Percentiles rank a stretch among this genome's conserved stretches.
Evolutionary conservation across 2,329 filamentous ascomycete species (phyloP).

Genomic region (Cytospora mali): DNA sequence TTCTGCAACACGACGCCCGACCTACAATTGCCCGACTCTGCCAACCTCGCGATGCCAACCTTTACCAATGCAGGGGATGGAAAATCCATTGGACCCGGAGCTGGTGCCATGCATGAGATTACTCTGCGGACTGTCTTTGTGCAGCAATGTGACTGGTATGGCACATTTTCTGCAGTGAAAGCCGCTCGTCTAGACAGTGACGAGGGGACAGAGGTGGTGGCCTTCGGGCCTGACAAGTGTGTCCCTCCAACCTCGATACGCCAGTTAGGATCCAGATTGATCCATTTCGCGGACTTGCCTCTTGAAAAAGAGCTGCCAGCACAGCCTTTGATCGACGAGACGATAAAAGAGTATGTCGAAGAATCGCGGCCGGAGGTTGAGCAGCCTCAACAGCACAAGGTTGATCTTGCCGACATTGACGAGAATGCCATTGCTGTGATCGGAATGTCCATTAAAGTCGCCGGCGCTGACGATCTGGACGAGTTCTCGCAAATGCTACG

Average conservation of each 20-base stretch:
- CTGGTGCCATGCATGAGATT: constrained; percentile 19
- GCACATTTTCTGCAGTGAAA: constrained; percentile 32
- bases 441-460: constrained; percentile 40
- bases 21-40: constrained; percentile 39
- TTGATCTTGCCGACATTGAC: too few relatives aligned
- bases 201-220: not conserved
- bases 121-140: constrained; percentile 39
- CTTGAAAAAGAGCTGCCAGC: too few relatives aligned
- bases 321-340: too few relatives aligned
- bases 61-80: not conserved
- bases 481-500: constrained; percentile 29
- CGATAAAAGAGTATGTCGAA: too few relatives aligned
- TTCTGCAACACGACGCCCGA: too few relatives aligned
- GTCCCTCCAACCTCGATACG: constrained; percentile 38
- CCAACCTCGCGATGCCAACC: constrained; percentile 35
- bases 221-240: constrained; percentile 42
- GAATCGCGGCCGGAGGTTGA: too few relatives aligned
- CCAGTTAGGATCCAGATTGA: constrained; percentile 29
- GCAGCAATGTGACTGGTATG: constrained; percentile 40
- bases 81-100: too few relatives aligned
- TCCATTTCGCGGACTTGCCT: constrained; percentile 29
- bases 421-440: constrained; percentile 40
- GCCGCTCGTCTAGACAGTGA: not conserved
- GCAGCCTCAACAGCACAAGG: too few relatives aligned
- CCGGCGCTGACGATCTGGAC: constrained; percentile 32